A percentile compares a stretch with the other conserved stretches of the same genome.
Evolutionary conservation across 2,329 filamentous ascomycete genomes (phyloP).

Genomic region (Fusarium solani-melongenae): DNA sequence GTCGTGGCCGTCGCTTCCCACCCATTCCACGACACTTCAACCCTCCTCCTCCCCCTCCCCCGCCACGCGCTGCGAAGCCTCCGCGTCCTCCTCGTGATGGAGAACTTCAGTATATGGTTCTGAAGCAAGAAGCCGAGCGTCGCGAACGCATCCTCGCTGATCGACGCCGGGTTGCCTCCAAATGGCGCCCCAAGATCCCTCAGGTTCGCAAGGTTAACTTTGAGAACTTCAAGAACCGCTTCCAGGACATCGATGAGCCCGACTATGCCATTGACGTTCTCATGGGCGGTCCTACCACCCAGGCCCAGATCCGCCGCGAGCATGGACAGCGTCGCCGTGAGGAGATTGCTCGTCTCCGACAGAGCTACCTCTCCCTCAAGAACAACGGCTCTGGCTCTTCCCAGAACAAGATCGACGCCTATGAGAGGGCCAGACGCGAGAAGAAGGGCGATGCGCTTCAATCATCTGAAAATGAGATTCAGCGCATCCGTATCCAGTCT

Average conservation of each 20-base stretch:
- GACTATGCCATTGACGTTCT: slow-evolving; percentile 56
- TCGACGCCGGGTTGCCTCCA: slow-evolving; percentile 48
- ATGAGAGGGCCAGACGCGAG: slow-evolving; percentile 38
- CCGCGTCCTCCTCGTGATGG: slow-evolving; percentile 39
- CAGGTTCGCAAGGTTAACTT: slow-evolving; percentile 55
- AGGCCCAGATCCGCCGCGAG: slow-evolving; percentile 54
- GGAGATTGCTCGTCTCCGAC: slow-evolving; percentile 48
- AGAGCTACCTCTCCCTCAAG: slow-evolving; percentile 42
- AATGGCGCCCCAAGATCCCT: slow-evolving; percentile 55
- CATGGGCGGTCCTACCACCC: slow-evolving; percentile 47
- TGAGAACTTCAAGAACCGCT: slow-evolving; percentile 58
- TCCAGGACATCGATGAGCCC: slow-evolving; percentile 47
- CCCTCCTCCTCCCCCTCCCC: not conserved
- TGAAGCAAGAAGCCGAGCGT: slow-evolving; percentile 51
- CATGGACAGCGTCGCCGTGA: slow-evolving; percentile 50
- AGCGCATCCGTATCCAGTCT: slow-evolving; percentile 55
- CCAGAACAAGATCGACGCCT: slow-evolving; percentile 14
- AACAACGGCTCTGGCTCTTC: not conserved
- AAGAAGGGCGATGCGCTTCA: slow-evolving; percentile 38
- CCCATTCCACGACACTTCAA: not conserved
- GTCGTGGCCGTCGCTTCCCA: slow-evolving; percentile 10
- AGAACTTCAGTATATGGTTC: slow-evolving; percentile 44
- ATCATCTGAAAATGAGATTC: slow-evolving; percentile 43
- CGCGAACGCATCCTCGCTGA: slow-evolving; percentile 52
- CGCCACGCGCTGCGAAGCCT: not conserved